Evolutionary conservation across 371 early-diverging fungal genomes (phyloP), one percentile per base, ranked within the genome.

Genomic region (Lichtheimia hyalospora): DNA sequence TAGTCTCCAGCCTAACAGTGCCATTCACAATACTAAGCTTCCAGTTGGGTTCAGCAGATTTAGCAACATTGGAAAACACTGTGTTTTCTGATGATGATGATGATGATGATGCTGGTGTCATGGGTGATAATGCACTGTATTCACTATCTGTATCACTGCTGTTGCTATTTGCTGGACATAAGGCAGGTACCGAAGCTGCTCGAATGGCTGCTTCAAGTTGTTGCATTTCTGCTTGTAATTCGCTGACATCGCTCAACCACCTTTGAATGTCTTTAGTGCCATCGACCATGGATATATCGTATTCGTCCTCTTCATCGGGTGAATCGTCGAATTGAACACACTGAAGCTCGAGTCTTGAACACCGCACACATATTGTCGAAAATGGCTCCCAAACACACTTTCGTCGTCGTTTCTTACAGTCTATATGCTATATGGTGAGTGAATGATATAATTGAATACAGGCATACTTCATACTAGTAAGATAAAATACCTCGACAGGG

Each of bases 11-110:
- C 7, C 43, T 50, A 14, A 64, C 51, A 4, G 13, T 18, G 27
- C 64, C 64, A 51, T 59, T 49, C 7, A 59, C 60, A n/a, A 64
- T 15, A 16, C 53, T 50, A 24, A 64, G 43, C 4, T 64, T 50
- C 64, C 64, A 64, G 44, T 59, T 49, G 14, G 20, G 44, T 8
- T 55, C 41, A 13, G 39, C 24, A 25, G 16, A 16, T 18, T 42
- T 46, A 46, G 46, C 18, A 46, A 46, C 46, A 21, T 46, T 46
- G 16, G 46, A 8, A 2, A 46, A 21, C 16, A 18, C 21, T 21
- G 21, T 18, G 2, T 46, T 8, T 8, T 46, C 21, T 21, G 46
- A 12, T 46, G 3, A 4, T 15, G 18, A 15, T n/a, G 44, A 44
- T n/a, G n/a, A n/a, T 21, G 46, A 12, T 46, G 21, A 46, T 46